A percentile compares a stretch with the other conserved stretches of the same genome.
Evolutionary conservation across 495 filamentous ascomycete genomes (phyloP).

Genomic region (Trichoderma virens): DNA sequence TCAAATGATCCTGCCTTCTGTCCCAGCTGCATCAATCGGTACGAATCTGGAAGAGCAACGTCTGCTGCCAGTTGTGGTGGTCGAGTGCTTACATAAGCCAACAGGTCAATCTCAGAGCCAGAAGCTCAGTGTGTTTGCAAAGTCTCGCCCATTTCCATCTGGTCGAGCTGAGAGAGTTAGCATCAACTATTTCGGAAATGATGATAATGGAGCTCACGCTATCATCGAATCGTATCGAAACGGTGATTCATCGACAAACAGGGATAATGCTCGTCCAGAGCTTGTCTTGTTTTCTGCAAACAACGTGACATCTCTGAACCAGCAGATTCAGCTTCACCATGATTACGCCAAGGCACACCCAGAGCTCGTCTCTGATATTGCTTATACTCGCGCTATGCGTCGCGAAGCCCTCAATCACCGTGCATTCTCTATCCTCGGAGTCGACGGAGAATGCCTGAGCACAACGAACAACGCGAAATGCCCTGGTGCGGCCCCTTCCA

Average conservation of each 20-base stretch:
- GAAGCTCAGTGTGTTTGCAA: slow-evolving; percentile 17
- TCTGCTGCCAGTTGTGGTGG: background rate
- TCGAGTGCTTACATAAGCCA: background rate
- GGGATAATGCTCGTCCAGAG: background rate
- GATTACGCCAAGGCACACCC: background rate
- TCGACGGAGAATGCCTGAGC: background rate
- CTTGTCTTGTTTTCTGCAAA: slow-evolving; percentile 6
- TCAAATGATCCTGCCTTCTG: slow-evolving; percentile 23
- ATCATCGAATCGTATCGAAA: background rate
- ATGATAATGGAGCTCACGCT: background rate
- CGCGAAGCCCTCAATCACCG: slow-evolving; percentile 1
- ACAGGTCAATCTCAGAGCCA: background rate
- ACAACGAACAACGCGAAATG: background rate
- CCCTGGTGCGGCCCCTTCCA: background rate
- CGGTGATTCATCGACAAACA: background rate
- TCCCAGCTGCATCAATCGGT: background rate
- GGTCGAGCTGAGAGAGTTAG: slow-evolving; percentile 22
- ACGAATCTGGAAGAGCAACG: background rate
- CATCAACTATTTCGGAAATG: slow-evolving; percentile 37
- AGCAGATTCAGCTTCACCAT: background rate
- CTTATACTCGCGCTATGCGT: slow-evolving; percentile 9
- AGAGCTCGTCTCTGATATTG: background rate
- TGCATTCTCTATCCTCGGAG: slow-evolving; percentile 4
- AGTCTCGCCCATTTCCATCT: slow-evolving; percentile 17
- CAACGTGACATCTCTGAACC: background rate